These are phyloP conservation scores for Cystoisospora suis DNA, from an alignment of 169 alveolate species.

Conservation along the genomic window DNA sequence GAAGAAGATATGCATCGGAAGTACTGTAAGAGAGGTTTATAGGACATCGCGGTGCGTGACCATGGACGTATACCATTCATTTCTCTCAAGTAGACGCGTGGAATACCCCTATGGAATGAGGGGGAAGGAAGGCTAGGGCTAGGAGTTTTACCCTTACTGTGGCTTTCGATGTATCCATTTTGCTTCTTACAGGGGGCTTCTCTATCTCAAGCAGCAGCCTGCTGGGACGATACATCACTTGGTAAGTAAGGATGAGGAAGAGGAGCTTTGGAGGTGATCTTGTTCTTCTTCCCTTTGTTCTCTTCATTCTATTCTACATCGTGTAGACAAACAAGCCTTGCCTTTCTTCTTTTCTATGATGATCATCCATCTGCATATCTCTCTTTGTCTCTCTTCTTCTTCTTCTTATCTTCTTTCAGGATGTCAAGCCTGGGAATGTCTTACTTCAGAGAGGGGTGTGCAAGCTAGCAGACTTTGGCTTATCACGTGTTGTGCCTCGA, in stretches of 20 bases:
- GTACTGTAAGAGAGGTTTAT: too few species aligned
- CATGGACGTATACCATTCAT: too few species aligned
- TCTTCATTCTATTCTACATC: neutral
- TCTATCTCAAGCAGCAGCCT: slow-evolving; percentile 82
- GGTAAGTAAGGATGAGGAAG: slow-evolving; percentile 60
- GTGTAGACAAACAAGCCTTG: neutral
- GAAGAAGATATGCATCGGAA: too few species aligned
- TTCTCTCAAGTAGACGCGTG: too few species aligned
- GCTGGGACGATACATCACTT: slow-evolving; percentile 86
- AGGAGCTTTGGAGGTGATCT: neutral
- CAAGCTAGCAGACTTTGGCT: slow-evolving; percentile 90
- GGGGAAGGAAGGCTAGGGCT: neutral
- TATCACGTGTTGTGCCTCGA: slow-evolving; percentile 78
- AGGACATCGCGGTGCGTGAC: too few species aligned
- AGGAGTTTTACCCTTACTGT: neutral
- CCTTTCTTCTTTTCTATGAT: neutral
- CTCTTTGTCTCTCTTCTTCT: neutral
- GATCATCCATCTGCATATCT: neutral
- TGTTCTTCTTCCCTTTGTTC: neutral
- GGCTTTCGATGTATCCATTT: neutral
- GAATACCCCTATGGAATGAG: too few species aligned
- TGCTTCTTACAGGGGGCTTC: slow-evolving; percentile 74
- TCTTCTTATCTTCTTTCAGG: slow-evolving; percentile 62
- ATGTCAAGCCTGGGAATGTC: slow-evolving; percentile 89
- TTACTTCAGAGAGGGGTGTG: slow-evolving; percentile 85